phyloP scores from a whole-genome alignment of 805 yeast species.

The Wickerhamiella sorbophila region DNA sequence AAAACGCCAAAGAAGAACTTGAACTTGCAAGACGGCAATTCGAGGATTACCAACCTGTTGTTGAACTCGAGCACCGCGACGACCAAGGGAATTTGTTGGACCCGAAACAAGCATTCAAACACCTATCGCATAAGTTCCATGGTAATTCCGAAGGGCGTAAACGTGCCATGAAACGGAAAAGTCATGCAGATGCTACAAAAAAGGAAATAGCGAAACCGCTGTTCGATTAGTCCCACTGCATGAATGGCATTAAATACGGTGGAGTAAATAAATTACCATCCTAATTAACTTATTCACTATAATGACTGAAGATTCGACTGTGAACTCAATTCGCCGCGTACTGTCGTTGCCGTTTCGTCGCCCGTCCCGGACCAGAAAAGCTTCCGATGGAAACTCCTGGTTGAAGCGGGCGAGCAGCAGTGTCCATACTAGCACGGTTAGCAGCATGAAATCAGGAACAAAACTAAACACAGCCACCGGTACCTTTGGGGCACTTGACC shows the following conservation, averaged over 20 bases:
- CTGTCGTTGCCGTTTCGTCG: not conserved
- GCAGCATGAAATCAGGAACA: too few relatives aligned
- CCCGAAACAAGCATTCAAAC: conserved; percentile 63
- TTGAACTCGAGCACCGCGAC: conserved; percentile 44
- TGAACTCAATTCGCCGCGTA: not conserved
- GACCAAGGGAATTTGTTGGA: conserved; percentile 44
- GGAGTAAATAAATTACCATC: too few relatives aligned
- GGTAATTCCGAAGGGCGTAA: conserved; percentile 33
- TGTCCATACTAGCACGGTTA: too few relatives aligned
- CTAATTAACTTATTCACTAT: not conserved
- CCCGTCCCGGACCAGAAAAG: not conserved
- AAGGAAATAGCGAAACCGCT: not conserved
- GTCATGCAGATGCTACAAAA: not conserved
- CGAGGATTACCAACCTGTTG: conserved; percentile 30
- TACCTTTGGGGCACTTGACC: conserved; percentile 9
- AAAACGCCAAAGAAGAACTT: conserved; percentile 20
- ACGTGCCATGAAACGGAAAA: conserved; percentile 24
- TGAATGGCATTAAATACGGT: too few relatives aligned
- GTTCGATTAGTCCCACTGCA: not conserved
- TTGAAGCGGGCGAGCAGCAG: not conserved
- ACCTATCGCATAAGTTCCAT: conserved; percentile 64
- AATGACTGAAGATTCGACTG: not conserved
- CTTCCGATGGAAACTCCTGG: not conserved
- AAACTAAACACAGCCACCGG: not conserved
- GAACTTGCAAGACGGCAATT: conserved; percentile 22